These are phyloP conservation scores for Waitea zeae DNA, from an alignment of 1,284 basidiomycete species.

Conservation along the genomic window DNA sequence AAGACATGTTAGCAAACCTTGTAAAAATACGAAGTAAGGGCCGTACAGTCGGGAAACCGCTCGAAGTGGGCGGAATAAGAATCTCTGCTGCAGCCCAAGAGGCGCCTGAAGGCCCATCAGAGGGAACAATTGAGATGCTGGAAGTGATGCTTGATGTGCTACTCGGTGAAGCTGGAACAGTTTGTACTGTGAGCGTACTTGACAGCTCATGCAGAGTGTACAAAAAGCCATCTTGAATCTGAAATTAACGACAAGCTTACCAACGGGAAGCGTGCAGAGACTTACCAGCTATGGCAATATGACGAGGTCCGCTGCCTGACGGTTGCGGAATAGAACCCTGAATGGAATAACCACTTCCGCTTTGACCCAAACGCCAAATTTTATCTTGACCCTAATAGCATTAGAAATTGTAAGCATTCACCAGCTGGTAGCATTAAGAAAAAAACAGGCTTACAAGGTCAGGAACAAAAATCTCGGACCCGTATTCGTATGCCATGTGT, in stretches of 20 bases:
- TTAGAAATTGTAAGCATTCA: no score
- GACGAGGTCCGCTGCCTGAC: constrained; percentile 45
- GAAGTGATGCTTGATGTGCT: constrained; percentile 29
- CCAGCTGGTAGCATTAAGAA: no score
- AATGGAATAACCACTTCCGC: no score
- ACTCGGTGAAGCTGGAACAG: constrained; percentile 28
- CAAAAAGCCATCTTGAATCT: constrained; percentile 35
- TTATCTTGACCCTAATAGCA: no score
- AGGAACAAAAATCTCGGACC: constrained; percentile 37
- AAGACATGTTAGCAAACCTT: no score
- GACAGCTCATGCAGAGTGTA: constrained; percentile 47
- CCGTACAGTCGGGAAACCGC: constrained; percentile 15
- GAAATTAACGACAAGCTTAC: no score
- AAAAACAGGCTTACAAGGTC: no score
- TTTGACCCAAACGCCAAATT: no score
- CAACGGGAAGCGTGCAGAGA: no score
- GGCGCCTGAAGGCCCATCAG: constrained; percentile 27
- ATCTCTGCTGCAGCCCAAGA: constrained; percentile 34
- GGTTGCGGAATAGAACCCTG: constrained; percentile 48
- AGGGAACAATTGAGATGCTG: constrained; percentile 35
- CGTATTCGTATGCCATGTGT: constrained; percentile 40
- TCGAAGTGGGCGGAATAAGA: constrained; percentile 14
- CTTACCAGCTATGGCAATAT: no score
- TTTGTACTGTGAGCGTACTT: constrained; percentile 45
- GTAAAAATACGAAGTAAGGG: no score